phyloP scores from a whole-genome alignment of 345 rosid species.

The Triadica sebifera region DNA sequence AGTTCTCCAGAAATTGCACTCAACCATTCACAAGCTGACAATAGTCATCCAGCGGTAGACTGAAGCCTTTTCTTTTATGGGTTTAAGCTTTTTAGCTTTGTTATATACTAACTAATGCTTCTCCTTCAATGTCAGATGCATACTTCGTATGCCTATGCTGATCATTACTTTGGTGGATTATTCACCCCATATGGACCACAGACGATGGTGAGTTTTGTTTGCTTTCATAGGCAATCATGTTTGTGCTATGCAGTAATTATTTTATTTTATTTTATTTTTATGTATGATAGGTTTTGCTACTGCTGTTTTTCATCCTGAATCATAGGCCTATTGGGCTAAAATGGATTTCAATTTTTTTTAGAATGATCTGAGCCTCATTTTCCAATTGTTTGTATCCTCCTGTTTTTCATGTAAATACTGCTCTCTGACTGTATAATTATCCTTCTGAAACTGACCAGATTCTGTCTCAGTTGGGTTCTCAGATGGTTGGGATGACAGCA shows the following conservation, averaged over 20 bases:
- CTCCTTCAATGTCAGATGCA: constrained; percentile 30
- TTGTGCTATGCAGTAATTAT: not conserved
- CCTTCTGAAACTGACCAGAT: constrained; percentile 22
- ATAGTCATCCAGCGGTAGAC: constrained; percentile 31
- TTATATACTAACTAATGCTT: constrained; percentile 8
- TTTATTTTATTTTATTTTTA: not conserved
- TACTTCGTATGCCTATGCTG: constrained; percentile 25
- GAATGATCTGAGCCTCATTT: not conserved
- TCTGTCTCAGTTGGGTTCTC: constrained; percentile 38
- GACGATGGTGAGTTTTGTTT: constrained; percentile 41
- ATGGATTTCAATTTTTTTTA: not conserved
- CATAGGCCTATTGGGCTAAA: not conserved
- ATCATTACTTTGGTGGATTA: constrained; percentile 37
- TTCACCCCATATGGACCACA: constrained; percentile 43
- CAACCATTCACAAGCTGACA: constrained; percentile 26
- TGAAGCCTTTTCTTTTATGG: not conserved
- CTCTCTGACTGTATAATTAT: not conserved
- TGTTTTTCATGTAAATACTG: not conserved
- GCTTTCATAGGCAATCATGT: not conserved
- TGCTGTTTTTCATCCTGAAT: not conserved
- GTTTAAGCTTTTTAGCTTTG: not conserved
- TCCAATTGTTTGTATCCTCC: not conserved
- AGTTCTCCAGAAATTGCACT: constrained; percentile 27
- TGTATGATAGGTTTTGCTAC: not conserved
- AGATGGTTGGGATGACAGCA: constrained; percentile 30